Evolutionary conservation across 2,329 filamentous ascomycete species (phyloP).

Genomic region (Exophiala bonariae): DNA sequence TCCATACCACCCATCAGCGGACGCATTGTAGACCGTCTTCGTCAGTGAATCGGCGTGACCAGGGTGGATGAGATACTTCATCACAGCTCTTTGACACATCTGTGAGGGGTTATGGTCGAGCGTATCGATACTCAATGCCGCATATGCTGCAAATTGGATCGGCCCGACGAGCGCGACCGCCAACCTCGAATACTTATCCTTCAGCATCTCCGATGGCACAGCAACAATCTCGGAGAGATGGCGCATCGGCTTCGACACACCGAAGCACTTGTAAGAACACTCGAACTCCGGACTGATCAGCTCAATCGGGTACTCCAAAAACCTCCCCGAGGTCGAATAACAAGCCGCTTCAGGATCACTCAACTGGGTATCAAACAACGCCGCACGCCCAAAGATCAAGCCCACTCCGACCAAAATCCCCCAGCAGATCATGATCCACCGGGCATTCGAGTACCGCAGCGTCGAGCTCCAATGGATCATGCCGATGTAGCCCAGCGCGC

Average conservation of each 20-base stretch:
- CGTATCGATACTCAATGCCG: constrained; percentile 25
- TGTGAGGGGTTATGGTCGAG: constrained; percentile 25
- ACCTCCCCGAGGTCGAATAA: constrained; percentile 23
- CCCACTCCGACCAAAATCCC: constrained; percentile 25
- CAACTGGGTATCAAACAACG: constrained; percentile 22
- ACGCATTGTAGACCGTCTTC: constrained; percentile 29
- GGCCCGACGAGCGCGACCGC: constrained; percentile 24
- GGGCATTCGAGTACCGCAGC: constrained; percentile 24
- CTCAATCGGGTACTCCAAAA: constrained; percentile 24
- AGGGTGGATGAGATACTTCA: constrained; percentile 24
- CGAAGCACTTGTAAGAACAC: constrained; percentile 31
- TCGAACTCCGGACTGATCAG: constrained; percentile 27
- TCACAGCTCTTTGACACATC: constrained; percentile 22
- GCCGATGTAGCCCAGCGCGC: constrained; percentile 28
- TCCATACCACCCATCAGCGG: constrained; percentile 28
- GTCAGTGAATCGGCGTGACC: constrained; percentile 19
- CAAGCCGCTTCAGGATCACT: constrained; percentile 26
- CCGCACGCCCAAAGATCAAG: constrained; percentile 24
- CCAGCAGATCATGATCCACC: constrained; percentile 28
- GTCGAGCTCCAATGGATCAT: constrained; percentile 30
- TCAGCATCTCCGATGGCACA: constrained; percentile 23
- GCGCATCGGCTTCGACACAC: constrained; percentile 25
- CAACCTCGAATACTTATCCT: constrained; percentile 22
- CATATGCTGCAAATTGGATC: constrained; percentile 29
- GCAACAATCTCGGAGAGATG: constrained; percentile 24